Evolutionary conservation across 768 basidiomycete genomes (phyloP).

Genomic region (Rhodotorula toruloides): DNA sequence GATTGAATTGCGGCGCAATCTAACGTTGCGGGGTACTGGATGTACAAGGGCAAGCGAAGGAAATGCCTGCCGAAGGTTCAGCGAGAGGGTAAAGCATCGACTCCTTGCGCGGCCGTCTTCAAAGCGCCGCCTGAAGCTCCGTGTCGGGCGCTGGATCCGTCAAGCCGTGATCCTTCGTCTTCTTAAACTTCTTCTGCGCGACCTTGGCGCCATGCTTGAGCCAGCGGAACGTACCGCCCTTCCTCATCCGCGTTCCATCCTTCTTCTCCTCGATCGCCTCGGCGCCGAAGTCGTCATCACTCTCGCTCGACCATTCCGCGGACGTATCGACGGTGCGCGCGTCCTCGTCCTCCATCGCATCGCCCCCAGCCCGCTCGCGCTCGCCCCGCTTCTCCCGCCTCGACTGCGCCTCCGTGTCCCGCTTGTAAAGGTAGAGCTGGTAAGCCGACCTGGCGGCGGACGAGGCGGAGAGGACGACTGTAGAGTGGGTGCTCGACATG

Average conservation of each 20-base stretch:
- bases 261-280: not conserved
- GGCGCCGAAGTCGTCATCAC: not conserved
- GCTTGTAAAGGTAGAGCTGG: conserved; percentile 1
- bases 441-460: conserved; percentile 2
- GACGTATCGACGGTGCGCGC: not conserved
- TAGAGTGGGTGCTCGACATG: not conserved
- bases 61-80: too few relatives aligned
- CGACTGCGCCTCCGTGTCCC: not conserved
- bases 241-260: conserved; percentile 5
- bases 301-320: conserved; percentile 1
- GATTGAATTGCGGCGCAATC: too few relatives aligned
- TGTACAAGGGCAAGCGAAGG: too few relatives aligned
- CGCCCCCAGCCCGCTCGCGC: not conserved
- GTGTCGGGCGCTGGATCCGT: not conserved
- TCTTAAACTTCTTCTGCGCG: not conserved
- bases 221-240: conserved; percentile 14
- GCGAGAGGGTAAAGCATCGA: too few relatives aligned
- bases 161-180: not conserved
- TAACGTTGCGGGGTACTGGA: too few relatives aligned
- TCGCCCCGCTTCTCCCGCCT: not conserved
- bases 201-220: conserved; percentile 1
- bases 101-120: too few relatives aligned
- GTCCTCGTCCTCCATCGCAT: not conserved
- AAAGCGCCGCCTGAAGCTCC: conserved; percentile 6
- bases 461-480: conserved; percentile 2